Evolutionary conservation across 139 green algal genomes (phyloP), one percentile per base, ranked within the genome.

Genomic region (Mychonastes homosphaera): DNA sequence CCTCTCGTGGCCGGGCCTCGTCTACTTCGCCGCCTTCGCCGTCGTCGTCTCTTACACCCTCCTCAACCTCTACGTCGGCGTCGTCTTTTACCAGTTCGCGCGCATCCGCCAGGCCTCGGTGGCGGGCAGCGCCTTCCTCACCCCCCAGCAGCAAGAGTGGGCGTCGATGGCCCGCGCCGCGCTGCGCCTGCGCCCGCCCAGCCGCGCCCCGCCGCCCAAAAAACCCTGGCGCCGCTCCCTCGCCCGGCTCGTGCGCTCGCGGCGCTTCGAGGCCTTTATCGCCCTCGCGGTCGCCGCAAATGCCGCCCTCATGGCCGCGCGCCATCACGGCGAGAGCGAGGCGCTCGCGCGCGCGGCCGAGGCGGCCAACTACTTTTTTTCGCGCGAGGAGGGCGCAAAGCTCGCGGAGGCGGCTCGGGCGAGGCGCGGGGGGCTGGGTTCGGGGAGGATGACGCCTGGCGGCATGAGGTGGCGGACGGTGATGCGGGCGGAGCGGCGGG

Each of bases 81-180:
- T 93, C 35, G 83, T 93, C 49, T 90, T 91, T 70, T 82, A 64
- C 39, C 83, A 93, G 79, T 93, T 89, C 69, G 74, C 62, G 47
- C 70, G 76, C 33, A 88, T 93, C 65, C 70, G 79, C 34, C 62
- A 81, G 55, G 62, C 84, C 38, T 77, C 60, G 50, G 65, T 82
- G 41, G 84, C 82, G 13, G 80, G 79, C 45, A 78, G 64, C 40
- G 76, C 80, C 7, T 86, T 89, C 65, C 70, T 90, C 4, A 89
- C 80, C 6, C 54, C 53, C 5, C 69, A 83, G 16, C 78, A 90
- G 68, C 70, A 80, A 29, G 75, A 87, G 69, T 87, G 77, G 80
- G 69, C 72, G 10, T 47, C 56, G 12, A 44, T 29, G 44, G 21
- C 44, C n/a, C 44, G 8, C 44, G 13, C 13, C 12, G 13, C 36